Evolutionary conservation across 2,329 filamentous ascomycete species (phyloP), one percentile per base, ranked within the genome.

Genomic region (Neodidymelliopsis sp.): DNA sequence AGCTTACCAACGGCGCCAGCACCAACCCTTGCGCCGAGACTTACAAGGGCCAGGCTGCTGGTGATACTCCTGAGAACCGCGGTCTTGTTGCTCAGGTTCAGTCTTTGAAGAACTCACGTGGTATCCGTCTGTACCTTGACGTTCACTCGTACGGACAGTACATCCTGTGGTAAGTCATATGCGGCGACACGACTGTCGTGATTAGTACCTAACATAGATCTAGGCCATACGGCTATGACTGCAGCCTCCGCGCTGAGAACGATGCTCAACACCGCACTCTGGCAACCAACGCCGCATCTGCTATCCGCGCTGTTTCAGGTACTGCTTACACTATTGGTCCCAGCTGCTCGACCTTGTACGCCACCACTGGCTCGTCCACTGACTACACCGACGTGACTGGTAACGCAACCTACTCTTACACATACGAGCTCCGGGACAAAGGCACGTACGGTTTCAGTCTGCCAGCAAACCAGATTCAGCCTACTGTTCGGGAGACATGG

Each of bases 91-190:
- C 74, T 2, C 78, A 79, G 34, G 59, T 70, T 16, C 59, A 67
- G 33, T 29, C 53, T 13, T 66, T 84, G 18, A 71, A 72, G 6
- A 65, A 65, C 4, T 62, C 65, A 1, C 73, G 78, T 34, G 81
- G 82, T 2, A 75, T 87, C 36, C 78, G 81, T 53, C 75, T 86
- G 2, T 88, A 81, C 63, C 80, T 88, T 27, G 85, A 88, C 69
- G 81, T 81, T 63, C 85, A 88, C 31, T 50, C 37, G 5, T 53
- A 48, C 16, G 49, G 49, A 44, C 49, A 52, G 38, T 62, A 64
- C 43, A 63, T 66, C 10, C 58, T 66, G 6, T 63, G 60, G 60
- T 65, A 56, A 55, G 61, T 46, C 4, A 9, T 10, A 5, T 11
- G 16, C 15, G 2, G n/a, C 35, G 22, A n/a, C 13, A 8, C 5